phyloP scores from a whole-genome alignment of 495 filamentous ascomycete species.

The Penicillium coprophilum region DNA sequence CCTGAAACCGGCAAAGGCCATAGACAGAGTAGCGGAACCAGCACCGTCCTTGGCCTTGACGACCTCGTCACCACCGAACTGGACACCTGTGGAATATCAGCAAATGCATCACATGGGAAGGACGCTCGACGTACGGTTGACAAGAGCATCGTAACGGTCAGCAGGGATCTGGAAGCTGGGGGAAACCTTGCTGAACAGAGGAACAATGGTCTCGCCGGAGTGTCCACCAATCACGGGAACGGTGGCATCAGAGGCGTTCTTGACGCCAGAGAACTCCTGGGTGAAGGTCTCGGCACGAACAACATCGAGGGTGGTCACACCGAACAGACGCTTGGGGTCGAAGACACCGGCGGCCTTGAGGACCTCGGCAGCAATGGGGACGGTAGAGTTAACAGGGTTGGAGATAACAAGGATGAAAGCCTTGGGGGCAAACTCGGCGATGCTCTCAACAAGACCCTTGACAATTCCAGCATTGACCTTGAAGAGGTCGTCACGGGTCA shows the following conservation, averaged over 20 bases:
- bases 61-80: conserved; percentile 98
- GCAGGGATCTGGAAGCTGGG: conserved; percentile 76
- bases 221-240: conserved; percentile 96
- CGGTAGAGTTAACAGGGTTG: conserved; percentile 98
- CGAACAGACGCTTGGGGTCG: conserved; percentile 90
- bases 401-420: conserved; percentile 96
- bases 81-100: conserved; percentile 60
- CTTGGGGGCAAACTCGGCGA: conserved; percentile 84
- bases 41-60: conserved; percentile 96
- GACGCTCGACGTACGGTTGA: conserved; percentile 64
- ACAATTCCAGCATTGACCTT: conserved; percentile 97
- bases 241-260: conserved; percentile 73
- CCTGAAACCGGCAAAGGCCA: conserved; percentile 97
- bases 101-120: neutral
- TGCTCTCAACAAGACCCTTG: conserved; percentile 76
- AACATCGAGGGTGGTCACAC: conserved; percentile 97
- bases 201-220: conserved; percentile 96
- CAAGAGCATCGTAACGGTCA: conserved; percentile 81
- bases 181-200: conserved; percentile 88
- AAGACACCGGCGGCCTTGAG: conserved; percentile 91
- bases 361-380: conserved; percentile 94
- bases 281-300: conserved; percentile 98
- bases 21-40: conserved; percentile 93
- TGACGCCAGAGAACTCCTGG: conserved; percentile 76
- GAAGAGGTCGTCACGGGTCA: conserved; percentile 99